Evolutionary conservation across 371 early-diverging fungal genomes (phyloP), one percentile per base, ranked within the genome.

Genomic region (Mucor mucedo): DNA sequence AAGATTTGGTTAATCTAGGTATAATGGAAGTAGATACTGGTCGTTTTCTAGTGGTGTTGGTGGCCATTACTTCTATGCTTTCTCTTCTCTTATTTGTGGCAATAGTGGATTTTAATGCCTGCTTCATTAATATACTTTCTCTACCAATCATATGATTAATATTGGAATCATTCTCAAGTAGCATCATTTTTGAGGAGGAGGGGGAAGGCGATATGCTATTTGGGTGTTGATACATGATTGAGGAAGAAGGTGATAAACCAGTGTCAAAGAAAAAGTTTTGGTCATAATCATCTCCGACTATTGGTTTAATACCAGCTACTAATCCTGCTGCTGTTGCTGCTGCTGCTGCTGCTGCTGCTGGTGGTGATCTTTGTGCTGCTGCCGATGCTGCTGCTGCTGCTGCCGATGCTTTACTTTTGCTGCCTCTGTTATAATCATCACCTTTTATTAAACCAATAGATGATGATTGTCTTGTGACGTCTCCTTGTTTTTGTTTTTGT

Each of bases 1-100:
- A 73, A 8, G 77, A 77, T 57, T 73, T 68, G 9, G 77, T 67
- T 27, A 71, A 35, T 27, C 77, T 66, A 11, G 77, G 77, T 13
- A 64, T 54, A 29, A 72, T 58, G 3, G 72, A 62, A 11, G 61
- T 52, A 5, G 72, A 75, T 35, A 33, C 53, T 1, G 68, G 62
- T 38, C 66, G 52, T 42, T 68, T 67, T 49, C 57, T 48, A 8
- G 61, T 69, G 10, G 61, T 50, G 10, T 48, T 55, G 3, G 32
- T 55, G 3, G 35, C 2, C 8, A 60, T 72, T 52, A 63, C 71
- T 21, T 68, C 76, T n/a, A 76, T 64, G 55, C 72, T 77, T 32
- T 73, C 77, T 53, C 77, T 66, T 59, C 77, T 55, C 42, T 69
- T 75, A 47, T 63, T 69, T 21, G 38, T 21, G 13, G 42, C 44